A percentile compares a stretch with the other conserved stretches of the same genome.
Evolutionary conservation across 2,329 filamentous ascomycete species (phyloP).

Genomic region (Penicillium oxalicum): DNA sequence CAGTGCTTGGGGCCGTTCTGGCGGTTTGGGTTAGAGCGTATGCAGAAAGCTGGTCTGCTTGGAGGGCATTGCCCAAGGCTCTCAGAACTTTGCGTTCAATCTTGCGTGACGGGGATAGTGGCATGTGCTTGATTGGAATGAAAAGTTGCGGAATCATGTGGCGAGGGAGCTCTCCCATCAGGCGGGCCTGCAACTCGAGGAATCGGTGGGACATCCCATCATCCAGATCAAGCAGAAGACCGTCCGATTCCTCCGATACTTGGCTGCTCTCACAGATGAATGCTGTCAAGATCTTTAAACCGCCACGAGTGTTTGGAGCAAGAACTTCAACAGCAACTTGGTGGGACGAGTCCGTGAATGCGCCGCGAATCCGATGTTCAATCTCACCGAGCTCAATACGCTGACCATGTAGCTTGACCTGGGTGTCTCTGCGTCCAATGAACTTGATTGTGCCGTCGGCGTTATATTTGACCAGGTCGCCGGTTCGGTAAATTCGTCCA

Average conservation of each 20-base stretch:
- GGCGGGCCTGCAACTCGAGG: constrained; percentile 1
- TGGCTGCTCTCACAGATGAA: constrained; percentile 1
- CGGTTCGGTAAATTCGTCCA: constrained; percentile 19
- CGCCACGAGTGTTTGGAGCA: background rate
- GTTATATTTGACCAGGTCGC: constrained; percentile 20
- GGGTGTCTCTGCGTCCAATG: constrained; percentile 24
- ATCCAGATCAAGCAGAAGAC: background rate
- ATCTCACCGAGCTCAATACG: constrained; percentile 21
- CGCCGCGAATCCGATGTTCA: constrained; percentile 7
- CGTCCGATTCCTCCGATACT: background rate
- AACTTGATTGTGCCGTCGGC: constrained; percentile 21
- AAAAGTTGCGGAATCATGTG: constrained; percentile 2
- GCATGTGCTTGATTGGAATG: constrained; percentile 1
- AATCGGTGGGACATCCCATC: background rate
- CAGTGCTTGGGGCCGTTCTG: background rate
- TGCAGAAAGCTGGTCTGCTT: background rate
- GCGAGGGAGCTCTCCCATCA: constrained; percentile 1
- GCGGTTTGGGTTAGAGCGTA: constrained; percentile 1
- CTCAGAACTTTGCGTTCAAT: constrained; percentile 1
- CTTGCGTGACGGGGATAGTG: constrained; percentile 2
- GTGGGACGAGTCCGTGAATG: background rate
- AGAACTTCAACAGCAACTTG: constrained; percentile 3
- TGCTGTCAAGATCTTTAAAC: background rate
- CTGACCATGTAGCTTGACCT: constrained; percentile 22
- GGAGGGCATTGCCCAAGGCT: background rate